phyloP scores from a whole-genome alignment of 257 asterid species.

The Solanum clarkiae region DNA sequence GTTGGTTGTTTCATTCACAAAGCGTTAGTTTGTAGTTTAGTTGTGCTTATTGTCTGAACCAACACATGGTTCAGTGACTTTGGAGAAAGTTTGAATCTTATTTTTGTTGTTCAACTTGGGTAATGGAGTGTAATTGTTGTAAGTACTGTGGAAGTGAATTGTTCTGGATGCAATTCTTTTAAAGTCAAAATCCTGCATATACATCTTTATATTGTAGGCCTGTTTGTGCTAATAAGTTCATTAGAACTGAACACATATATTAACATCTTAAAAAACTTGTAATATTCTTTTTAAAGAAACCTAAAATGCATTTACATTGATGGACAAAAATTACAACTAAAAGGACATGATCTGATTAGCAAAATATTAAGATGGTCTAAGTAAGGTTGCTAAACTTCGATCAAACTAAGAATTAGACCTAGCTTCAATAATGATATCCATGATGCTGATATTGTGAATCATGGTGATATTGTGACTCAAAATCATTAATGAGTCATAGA shows the following conservation, averaged over 20 bases:
- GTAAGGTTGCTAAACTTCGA: neutral
- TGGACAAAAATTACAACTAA: neutral
- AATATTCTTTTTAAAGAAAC: neutral
- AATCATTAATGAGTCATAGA: neutral
- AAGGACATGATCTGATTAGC: neutral
- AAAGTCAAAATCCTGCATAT: too few species aligned
- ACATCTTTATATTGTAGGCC: too few species aligned
- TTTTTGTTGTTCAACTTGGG: too few species aligned
- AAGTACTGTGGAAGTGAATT: too few species aligned
- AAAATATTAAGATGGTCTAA: neutral
- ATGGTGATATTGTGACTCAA: slow-evolving; percentile 23
- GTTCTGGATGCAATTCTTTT: too few species aligned
- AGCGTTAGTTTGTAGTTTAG: too few species aligned
- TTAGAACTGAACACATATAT: neutral
- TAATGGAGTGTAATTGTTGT: too few species aligned
- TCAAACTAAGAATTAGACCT: neutral
- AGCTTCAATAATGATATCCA: slow-evolving; percentile 31
- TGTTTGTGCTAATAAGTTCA: too few species aligned
- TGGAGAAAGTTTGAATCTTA: too few species aligned
- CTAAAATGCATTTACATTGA: neutral
- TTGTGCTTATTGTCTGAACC: too few species aligned
- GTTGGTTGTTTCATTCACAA: too few species aligned
- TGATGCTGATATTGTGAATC: slow-evolving; percentile 29
- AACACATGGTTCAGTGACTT: too few species aligned
- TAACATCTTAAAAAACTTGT: neutral